A percentile compares a stretch with the other conserved stretches of the same genome.
Conservation (phyloP, 768 basidiomycete species). For the Tricholoma hemisulphureum region DNA sequence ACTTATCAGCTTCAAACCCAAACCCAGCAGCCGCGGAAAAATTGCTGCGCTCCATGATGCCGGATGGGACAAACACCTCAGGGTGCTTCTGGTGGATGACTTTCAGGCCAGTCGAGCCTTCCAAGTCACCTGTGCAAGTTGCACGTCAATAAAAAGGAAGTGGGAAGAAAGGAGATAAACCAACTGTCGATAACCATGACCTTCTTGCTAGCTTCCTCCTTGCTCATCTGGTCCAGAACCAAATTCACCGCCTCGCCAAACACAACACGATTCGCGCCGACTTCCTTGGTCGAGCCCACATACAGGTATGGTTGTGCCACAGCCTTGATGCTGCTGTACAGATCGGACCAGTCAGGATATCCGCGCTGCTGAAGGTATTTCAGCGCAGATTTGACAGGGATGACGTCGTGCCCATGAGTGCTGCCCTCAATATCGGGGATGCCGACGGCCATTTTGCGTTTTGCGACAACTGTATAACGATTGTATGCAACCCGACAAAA, state of each 20-base stretch:
- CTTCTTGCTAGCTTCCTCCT: conserved; percentile 73
- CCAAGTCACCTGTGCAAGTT: conserved; percentile 61
- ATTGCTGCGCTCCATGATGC: conserved; percentile 85
- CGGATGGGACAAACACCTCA: conserved; percentile 82
- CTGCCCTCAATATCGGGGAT: conserved; percentile 77
- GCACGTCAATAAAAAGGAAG: conserved; percentile 8
- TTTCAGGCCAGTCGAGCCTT: conserved; percentile 88
- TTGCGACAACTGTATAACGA: conserved; percentile 54
- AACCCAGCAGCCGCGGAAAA: conserved; percentile 85
- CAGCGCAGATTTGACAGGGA: conserved; percentile 77
- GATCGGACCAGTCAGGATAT: conserved; percentile 45
- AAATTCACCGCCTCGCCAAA: conserved; percentile 83
- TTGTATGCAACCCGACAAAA: not conserved
- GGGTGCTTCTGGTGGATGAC: conserved; percentile 88
- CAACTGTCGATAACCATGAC: conserved; percentile 87
- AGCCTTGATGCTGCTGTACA: conserved; percentile 68
- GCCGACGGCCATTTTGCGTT: conserved; percentile 67
- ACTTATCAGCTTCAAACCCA: conserved; percentile 78
- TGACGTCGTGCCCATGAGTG: conserved; percentile 81
- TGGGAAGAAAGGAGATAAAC: conserved; percentile 23
- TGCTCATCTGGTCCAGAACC: conserved; percentile 72
- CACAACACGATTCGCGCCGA: conserved; percentile 76
- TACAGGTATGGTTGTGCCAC: conserved; percentile 54
- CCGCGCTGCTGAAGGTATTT: conserved; percentile 70
- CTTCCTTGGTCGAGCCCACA: conserved; percentile 69